Conservation (phyloP, 2,329 filamentous ascomycete genomes). For the Fusarium camptoceras region DNA sequence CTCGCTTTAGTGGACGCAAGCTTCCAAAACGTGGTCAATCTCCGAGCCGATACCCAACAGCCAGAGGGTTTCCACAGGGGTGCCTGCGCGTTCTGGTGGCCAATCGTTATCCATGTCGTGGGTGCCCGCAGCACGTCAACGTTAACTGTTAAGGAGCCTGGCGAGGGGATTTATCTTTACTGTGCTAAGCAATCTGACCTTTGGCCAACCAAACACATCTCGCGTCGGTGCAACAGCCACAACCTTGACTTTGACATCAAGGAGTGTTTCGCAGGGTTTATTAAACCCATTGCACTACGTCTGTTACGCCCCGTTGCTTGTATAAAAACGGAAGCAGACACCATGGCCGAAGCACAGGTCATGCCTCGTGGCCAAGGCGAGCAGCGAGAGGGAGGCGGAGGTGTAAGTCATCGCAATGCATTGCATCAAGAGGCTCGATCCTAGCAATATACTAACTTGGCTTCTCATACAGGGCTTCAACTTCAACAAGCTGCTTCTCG, state of each 20-base stretch:
- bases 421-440: neutral
- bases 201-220: slow-evolving; percentile 28
- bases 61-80: slow-evolving; percentile 6
- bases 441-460: slow-evolving; percentile 18
- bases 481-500: slow-evolving; percentile 62
- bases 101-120: slow-evolving; percentile 35
- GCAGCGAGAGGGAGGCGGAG: slow-evolving; percentile 38
- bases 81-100: slow-evolving; percentile 15
- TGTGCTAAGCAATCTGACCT: slow-evolving; percentile 5
- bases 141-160: slow-evolving; percentile 24
- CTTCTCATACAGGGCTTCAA: slow-evolving; percentile 49
- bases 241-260: slow-evolving; percentile 30
- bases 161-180: slow-evolving; percentile 36
- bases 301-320: slow-evolving; percentile 2
- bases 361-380: slow-evolving; percentile 42
- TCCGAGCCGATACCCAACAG: slow-evolving; percentile 34
- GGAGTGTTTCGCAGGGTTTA: slow-evolving; percentile 14
- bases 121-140: slow-evolving; percentile 36
- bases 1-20: slow-evolving; percentile 15
- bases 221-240: slow-evolving; percentile 26
- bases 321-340: slow-evolving; percentile 18
- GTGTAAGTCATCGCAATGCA: slow-evolving; percentile 45
- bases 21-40: slow-evolving; percentile 28
- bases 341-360: slow-evolving; percentile 47
- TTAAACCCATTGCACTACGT: slow-evolving; percentile 2